Base-by-base conservation (phyloP, 805 yeast genomes). In the Blastobotrys robertii region DNA sequence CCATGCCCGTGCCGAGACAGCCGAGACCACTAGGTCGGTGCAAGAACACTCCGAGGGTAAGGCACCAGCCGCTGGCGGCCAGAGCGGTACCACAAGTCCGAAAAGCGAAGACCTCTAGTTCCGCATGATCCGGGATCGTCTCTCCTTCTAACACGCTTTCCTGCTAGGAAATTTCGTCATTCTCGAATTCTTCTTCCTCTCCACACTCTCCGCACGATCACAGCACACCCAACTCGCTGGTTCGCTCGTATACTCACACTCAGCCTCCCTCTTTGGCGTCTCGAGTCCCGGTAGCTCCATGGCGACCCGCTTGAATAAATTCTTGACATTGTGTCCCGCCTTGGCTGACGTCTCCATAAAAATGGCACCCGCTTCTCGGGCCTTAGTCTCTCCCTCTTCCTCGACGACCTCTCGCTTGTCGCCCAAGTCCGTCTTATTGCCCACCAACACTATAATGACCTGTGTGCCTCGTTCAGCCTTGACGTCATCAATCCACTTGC, bases 321-420 rank as follows among this genome's bases (percentile, higher is more conserved):
- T 74, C 65, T 90, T 90, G 44, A 92, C 96, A 54, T 92, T 92
- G 62, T 88, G 84, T 29, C 96, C 96, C 37, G 87, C 87, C 65
- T 88, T 90, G 8, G 97, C 90, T 47, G 94, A 82, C 1, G 97
- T 90, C 59, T 92, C 98, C 60, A 90, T 79, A 60, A 81, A 84
- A 59, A 79, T 76, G 37, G 90, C 88, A 8, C 83, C 87, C 37
- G 84, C 66, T 45, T 74, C 74, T 55, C 79, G 75, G 19, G 90
- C 81, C 57, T 81, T 77, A 44, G 72, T 72, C 63, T 90, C 97
- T 42, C 94, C 96, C 54, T 92, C 97, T 56, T 90, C 96, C 12
- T 73, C 66, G 1, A 94, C 73, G 10, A 90, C 94, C 57, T 86
- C 86, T 55, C 97, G 78, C 60, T 84, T 78, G 53, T 81, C 86